phyloP scores from a whole-genome alignment of 2,329 filamentous ascomycete genomes.

The Colletotrichum shisoi region DNA sequence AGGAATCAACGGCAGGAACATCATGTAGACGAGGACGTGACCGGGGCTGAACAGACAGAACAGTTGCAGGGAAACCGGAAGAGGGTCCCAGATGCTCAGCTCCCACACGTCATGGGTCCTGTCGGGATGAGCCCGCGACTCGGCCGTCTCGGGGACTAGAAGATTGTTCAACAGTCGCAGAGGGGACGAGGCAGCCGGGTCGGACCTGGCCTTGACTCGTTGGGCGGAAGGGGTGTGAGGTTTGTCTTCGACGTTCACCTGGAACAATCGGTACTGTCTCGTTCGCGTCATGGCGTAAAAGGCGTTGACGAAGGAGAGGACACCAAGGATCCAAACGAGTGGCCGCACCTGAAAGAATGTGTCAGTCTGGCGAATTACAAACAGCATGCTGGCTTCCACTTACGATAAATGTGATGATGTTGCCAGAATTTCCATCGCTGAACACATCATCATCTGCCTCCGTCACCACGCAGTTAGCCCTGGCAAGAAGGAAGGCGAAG shows the following conservation, averaged over 20 bases:
- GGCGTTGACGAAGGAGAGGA: conserved; percentile 76
- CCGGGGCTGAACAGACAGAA: conserved; percentile 93
- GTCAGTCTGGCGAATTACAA: conserved; percentile 30
- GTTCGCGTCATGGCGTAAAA: conserved; percentile 82
- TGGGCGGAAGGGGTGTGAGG: conserved; percentile 85
- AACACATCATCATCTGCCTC: conserved; percentile 81
- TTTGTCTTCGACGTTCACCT: conserved; percentile 78
- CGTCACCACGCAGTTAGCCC: conserved; percentile 72
- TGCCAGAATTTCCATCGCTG: conserved; percentile 69
- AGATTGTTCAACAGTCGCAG: conserved; percentile 75
- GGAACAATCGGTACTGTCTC: conserved; percentile 90
- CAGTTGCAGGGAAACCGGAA: conserved; percentile 80
- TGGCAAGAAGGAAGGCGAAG: conserved; percentile 79
- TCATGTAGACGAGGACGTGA: conserved; percentile 88
- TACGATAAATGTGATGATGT: conserved; percentile 70
- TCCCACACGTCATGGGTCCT: conserved; percentile 91
- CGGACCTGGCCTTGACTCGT: conserved; percentile 87
- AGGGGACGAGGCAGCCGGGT: conserved; percentile 79
- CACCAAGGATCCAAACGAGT: conserved; percentile 72
- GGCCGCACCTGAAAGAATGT: conserved; percentile 65
- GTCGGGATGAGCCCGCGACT: conserved; percentile 84
- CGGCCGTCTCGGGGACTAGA: conserved; percentile 73
- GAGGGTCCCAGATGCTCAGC: conserved; percentile 89
- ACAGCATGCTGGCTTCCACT: conserved; percentile 43
- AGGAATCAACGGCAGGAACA: conserved; percentile 80